These are phyloP conservation scores for Ramularia collo-cygni DNA, from an alignment of 2,329 filamentous ascomycete species.

Conservation along the genomic window DNA sequence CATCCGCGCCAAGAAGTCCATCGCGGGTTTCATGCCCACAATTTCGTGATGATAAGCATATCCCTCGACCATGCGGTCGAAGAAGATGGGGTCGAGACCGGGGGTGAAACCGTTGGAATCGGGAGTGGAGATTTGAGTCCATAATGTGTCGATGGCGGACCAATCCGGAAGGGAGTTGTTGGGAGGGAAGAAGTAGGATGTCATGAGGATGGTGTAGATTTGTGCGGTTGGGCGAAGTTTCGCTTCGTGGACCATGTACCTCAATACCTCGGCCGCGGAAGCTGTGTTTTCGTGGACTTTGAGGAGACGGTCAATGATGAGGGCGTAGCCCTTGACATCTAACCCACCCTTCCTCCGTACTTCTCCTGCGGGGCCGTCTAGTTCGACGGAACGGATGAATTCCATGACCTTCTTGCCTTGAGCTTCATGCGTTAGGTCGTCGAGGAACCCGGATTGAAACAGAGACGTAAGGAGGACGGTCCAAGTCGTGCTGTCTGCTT, in stretches of 20 bases:
- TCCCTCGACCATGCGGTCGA: conserved; percentile 63
- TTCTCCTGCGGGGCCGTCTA: conserved; percentile 37
- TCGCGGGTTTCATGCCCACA: conserved; percentile 44
- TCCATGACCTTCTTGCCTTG: conserved; percentile 49
- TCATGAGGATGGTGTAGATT: conserved; percentile 68
- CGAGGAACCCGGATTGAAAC: conserved; percentile 45
- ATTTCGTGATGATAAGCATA: conserved; percentile 45
- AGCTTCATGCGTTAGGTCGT: conserved; percentile 38
- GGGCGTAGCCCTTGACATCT: conserved; percentile 59
- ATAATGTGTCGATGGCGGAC: conserved; percentile 52
- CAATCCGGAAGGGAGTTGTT: conserved; percentile 48
- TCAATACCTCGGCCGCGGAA: conserved; percentile 55
- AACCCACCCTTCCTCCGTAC: conserved; percentile 41
- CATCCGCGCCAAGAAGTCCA: conserved; percentile 37
- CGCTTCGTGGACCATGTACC: conserved; percentile 49
- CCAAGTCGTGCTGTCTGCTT: conserved; percentile 56
- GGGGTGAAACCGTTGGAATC: conserved; percentile 20
- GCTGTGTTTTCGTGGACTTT: conserved; percentile 38
- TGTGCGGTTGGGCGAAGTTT: conserved; percentile 52
- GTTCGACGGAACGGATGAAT: conserved; percentile 54
- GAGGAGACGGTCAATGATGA: conserved; percentile 61
- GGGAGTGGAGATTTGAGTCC: conserved; percentile 39
- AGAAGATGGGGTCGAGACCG: conserved; percentile 51
- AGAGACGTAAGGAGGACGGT: conserved; percentile 61
- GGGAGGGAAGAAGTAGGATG: conserved; percentile 53